Evolutionary conservation across 805 yeast species (phyloP), one percentile per base, ranked within the genome.

Genomic region (Starmerella sirachaensis): DNA sequence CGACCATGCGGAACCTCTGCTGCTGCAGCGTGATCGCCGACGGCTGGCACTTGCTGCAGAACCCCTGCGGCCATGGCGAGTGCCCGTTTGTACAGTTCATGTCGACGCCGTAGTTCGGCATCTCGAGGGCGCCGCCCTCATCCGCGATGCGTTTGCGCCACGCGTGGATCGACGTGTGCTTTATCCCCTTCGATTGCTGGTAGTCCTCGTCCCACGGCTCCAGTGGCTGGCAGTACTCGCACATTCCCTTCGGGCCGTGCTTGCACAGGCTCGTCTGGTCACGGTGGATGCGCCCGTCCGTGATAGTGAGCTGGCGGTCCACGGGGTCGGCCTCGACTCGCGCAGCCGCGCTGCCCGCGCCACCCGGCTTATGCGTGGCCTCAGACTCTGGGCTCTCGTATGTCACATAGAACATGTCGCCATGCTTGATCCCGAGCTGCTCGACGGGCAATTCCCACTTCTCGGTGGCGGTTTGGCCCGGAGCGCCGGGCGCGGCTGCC

Each of bases 1-100:
- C 99, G 20, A 93, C 95, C 94, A 91, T 83, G 51, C 99, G 71
- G 58, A 82, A 91, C 24, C 68, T 64, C 57, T 91, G 98, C 58
- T 76, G 85, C 58, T 80, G 93, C 45, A 91, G 65, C 0, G 97
- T 86, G 42, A 91, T 83, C 0, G 95, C 91, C 1, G 94, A 76
- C 1, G 98, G 97, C 59, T 88, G 97, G 60, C 98, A 88, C 58
- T 85, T 83, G 12, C 94, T 81, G 54, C 98, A 88, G 48, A 91
- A 85, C 1, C 96, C 95, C 36, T 64, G 69, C 1, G 98, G 97
- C 84, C 94, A 91, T 6, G 94, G 88, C 26, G 77, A 74, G 58
- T 88, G 98, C 0, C 94, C 94, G 29, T 73, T 67, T 0, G 66
- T 68, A 56, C 97, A 88, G 11, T 67, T 60, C 29, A 53, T 51